Conservation (phyloP, 306 rosid species). For the Corylus avellana region DNA sequence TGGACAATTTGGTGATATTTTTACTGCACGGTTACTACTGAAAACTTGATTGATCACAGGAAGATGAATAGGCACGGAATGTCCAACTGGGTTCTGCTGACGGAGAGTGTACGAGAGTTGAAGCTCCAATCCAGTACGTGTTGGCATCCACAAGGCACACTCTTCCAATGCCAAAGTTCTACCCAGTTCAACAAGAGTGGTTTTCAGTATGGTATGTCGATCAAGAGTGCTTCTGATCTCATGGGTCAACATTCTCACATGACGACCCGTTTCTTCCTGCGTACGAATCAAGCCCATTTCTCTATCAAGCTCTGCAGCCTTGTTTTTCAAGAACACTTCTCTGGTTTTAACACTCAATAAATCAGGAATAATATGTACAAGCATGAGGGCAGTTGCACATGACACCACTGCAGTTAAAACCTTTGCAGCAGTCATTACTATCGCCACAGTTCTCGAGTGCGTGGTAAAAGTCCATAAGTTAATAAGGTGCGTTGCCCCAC, state of each 20-base stretch:
- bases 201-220: constrained; percentile 71
- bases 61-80: constrained; percentile 89
- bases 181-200: constrained; percentile 74
- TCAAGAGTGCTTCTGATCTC: constrained; percentile 83
- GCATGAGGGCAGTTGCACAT: constrained; percentile 79
- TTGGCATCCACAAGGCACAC: constrained; percentile 99
- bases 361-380: constrained; percentile 81
- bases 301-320: constrained; percentile 82
- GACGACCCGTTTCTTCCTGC: constrained; percentile 82
- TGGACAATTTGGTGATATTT: constrained; percentile 78
- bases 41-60: constrained; percentile 89
- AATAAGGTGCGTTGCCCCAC: constrained; percentile 85
- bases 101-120: constrained; percentile 90
- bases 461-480: constrained; percentile 65
- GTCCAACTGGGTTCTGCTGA: constrained; percentile 91
- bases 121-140: constrained; percentile 91
- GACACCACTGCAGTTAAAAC: constrained; percentile 80
- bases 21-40: constrained; percentile 64
- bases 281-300: constrained; percentile 83
- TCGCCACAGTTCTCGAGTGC: constrained; percentile 67
- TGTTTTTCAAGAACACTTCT: constrained; percentile 72
- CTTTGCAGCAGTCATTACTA: constrained; percentile 73
- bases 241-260: constrained; percentile 81
- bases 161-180: constrained; percentile 92
- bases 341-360: constrained; percentile 75